These are phyloP conservation scores for Aspergillus heteromorphus DNA, from an alignment of 495 filamentous ascomycete genomes.

Conservation along the genomic window DNA sequence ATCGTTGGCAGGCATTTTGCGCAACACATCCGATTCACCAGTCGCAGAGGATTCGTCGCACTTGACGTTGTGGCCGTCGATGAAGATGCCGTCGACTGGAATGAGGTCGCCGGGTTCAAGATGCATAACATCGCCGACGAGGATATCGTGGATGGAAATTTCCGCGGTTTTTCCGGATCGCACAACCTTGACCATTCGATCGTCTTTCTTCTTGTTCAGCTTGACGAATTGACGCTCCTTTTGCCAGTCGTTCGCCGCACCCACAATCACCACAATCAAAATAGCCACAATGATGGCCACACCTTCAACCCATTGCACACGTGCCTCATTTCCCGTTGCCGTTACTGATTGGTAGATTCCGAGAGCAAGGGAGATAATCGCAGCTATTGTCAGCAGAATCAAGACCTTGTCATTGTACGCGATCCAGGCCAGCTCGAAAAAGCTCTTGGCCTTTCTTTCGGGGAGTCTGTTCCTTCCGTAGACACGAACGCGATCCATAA, in stretches of 20 bases:
- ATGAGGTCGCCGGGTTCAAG: slow-evolving; percentile 87
- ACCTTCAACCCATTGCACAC: slow-evolving; percentile 72
- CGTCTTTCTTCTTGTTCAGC: slow-evolving; percentile 67
- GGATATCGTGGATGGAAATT: slow-evolving; percentile 74
- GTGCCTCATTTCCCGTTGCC: slow-evolving; percentile 43
- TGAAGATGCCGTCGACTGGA: slow-evolving; percentile 72
- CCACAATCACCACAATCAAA: slow-evolving; percentile 61
- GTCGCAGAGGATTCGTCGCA: slow-evolving; percentile 83
- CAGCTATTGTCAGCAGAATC: slow-evolving; percentile 72
- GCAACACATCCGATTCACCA: slow-evolving; percentile 77
- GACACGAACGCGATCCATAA: slow-evolving; percentile 60
- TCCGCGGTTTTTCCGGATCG: slow-evolving; percentile 71
- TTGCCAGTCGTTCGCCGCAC: slow-evolving; percentile 67
- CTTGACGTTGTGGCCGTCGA: slow-evolving; percentile 67
- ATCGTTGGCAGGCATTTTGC: slow-evolving; percentile 67
- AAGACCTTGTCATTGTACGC: slow-evolving; percentile 81
- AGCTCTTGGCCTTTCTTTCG: slow-evolving; percentile 63
- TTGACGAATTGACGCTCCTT: slow-evolving; percentile 68
- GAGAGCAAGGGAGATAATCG: slow-evolving; percentile 75
- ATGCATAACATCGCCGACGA: slow-evolving; percentile 79
- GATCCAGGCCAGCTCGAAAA: slow-evolving; percentile 72
- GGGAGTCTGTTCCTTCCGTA: slow-evolving; percentile 68
- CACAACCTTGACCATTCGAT: slow-evolving; percentile 65
- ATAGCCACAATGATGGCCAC: slow-evolving; percentile 69
- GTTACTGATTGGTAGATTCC: slow-evolving; percentile 64